Conservation (phyloP, 208 protist species). For the Willaertia magna region DNA sequence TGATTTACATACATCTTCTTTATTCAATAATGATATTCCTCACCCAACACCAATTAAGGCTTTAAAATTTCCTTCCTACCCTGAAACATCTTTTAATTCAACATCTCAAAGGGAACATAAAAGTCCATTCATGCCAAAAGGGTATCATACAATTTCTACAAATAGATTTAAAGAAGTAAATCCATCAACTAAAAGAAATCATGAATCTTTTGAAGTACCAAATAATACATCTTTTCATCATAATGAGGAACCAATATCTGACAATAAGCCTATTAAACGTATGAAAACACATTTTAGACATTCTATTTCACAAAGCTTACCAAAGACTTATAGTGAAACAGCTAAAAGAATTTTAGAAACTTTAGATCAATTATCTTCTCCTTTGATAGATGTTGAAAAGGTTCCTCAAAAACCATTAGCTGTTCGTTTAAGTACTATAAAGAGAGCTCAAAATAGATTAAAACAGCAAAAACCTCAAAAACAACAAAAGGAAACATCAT, state of each 20-base stretch:
- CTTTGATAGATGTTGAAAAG: not conserved
- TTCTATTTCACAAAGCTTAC: not conserved
- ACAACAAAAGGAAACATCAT: too few species aligned
- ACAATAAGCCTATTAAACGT: not conserved
- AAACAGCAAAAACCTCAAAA: too few species aligned
- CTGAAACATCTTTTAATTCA: too few species aligned
- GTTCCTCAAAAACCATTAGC: not conserved
- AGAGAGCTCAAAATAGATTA: not conserved
- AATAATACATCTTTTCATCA: not conserved
- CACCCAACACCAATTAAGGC: too few species aligned
- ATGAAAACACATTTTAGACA: not conserved
- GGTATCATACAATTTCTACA: too few species aligned
- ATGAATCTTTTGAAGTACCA: not conserved
- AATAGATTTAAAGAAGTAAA: too few species aligned
- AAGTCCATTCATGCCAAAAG: too few species aligned
- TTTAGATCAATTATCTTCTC: not conserved
- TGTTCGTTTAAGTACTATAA: not conserved
- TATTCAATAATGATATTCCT: too few species aligned
- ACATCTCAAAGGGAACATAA: too few species aligned
- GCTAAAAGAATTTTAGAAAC: not conserved
- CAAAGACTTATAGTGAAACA: not conserved
- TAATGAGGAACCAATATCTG: not conserved
- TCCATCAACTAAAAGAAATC: too few species aligned
- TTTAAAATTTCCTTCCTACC: too few species aligned
- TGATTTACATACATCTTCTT: too few species aligned